These are phyloP conservation scores for Mucor plumbeus DNA, from an alignment of 371 early-diverging fungal species.

Conservation along the genomic window DNA sequence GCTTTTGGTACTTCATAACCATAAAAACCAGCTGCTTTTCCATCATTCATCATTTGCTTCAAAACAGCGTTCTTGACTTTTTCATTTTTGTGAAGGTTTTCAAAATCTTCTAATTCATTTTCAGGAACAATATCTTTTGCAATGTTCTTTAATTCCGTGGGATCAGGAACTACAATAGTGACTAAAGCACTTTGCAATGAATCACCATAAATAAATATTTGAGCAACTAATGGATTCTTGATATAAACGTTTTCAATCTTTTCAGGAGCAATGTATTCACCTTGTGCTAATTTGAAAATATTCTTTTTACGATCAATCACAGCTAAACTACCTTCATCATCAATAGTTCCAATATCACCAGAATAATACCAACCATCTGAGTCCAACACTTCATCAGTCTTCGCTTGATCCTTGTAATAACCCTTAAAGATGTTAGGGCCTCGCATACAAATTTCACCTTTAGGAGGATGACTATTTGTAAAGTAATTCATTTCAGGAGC, in stretches of 20 bases:
- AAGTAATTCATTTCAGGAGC: constrained; percentile 90
- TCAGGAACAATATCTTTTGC: constrained; percentile 44
- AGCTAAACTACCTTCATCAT: constrained; percentile 65
- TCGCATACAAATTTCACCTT: constrained; percentile 91
- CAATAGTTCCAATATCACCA: constrained; percentile 85
- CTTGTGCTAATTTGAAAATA: constrained; percentile 93
- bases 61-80: constrained; percentile 67
- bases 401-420: constrained; percentile 84
- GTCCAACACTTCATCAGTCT: constrained; percentile 81
- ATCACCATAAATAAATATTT: constrained; percentile 84
- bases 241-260: constrained; percentile 83
- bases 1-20: constrained; percentile 65
- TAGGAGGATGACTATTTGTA: constrained; percentile 77
- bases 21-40: constrained; percentile 62
- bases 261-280: constrained; percentile 98
- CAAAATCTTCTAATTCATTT: constrained; percentile 30
- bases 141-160: constrained; percentile 53
- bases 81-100: constrained; percentile 55
- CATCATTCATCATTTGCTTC: constrained; percentile 60
- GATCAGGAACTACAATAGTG: constrained; percentile 85
- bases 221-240: constrained; percentile 62
- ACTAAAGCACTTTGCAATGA: constrained; percentile 81
- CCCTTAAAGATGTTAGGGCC: constrained; percentile 83
- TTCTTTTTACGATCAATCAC: constrained; percentile 98
- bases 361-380: constrained; percentile 93